Percentiles rank a stretch among this genome's conserved stretches.
These are phyloP conservation scores for Clavariopsis aquatica DNA, from an alignment of 495 filamentous ascomycete species.

Conservation along the genomic window DNA sequence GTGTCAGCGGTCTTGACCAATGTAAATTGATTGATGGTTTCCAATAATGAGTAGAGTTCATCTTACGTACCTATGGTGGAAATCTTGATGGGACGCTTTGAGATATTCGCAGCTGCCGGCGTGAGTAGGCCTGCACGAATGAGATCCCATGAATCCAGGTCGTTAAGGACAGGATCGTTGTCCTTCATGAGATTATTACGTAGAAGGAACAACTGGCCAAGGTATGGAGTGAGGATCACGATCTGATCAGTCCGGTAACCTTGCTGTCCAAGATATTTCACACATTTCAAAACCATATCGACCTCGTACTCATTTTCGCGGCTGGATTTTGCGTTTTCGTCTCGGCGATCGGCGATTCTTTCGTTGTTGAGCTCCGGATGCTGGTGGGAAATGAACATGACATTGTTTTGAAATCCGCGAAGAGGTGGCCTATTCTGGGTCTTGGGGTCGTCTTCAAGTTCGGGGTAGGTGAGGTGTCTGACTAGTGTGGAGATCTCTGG, in stretches of 20 bases:
- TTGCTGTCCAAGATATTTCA: slow-evolving; percentile 74
- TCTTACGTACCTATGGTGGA: slow-evolving; percentile 63
- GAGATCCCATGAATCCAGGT: slow-evolving; percentile 69
- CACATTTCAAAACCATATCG: slow-evolving; percentile 64
- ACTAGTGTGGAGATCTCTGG: slow-evolving; percentile 69
- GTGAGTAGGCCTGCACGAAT: slow-evolving; percentile 64
- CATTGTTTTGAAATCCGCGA: slow-evolving; percentile 60
- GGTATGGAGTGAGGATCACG: slow-evolving; percentile 65
- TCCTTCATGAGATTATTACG: slow-evolving; percentile 55
- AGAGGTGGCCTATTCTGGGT: slow-evolving; percentile 54
- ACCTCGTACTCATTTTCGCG: slow-evolving; percentile 71
- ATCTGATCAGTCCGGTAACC: slow-evolving; percentile 68
- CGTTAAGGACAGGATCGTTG: slow-evolving; percentile 64
- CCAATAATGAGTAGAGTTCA: not conserved
- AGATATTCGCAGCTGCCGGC: slow-evolving; percentile 53
- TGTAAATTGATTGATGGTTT: no score
- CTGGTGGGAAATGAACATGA: slow-evolving; percentile 69
- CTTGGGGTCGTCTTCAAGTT: slow-evolving; percentile 59
- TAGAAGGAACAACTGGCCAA: slow-evolving; percentile 65
- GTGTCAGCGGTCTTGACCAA: no score
- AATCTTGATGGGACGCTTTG: slow-evolving; percentile 57
- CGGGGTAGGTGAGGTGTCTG: slow-evolving; percentile 62
- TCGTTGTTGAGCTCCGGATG: slow-evolving; percentile 53
- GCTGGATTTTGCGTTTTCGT: slow-evolving; percentile 51
- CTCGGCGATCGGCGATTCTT: slow-evolving; percentile 53